These are phyloP conservation scores for Linderina pennispora DNA, from an alignment of 192 early-diverging fungal genomes.

Conservation along the genomic window DNA sequence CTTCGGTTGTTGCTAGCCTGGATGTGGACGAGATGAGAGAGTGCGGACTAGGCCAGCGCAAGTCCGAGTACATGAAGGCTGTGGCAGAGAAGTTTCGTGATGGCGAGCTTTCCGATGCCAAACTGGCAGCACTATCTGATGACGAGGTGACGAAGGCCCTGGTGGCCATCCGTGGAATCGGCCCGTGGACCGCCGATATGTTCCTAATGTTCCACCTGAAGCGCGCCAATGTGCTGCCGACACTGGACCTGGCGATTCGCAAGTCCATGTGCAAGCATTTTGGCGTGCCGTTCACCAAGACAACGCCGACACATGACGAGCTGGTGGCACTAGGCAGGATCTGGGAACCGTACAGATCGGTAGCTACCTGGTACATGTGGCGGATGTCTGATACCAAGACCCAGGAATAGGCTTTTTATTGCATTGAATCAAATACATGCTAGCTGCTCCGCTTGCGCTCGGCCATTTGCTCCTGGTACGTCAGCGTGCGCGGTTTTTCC, in stretches of 20 bases:
- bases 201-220: slow-evolving; percentile 68
- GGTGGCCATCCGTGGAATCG: slow-evolving; percentile 59
- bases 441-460: slow-evolving; percentile 17
- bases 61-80: slow-evolving; percentile 61
- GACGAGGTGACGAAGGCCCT: slow-evolving; percentile 49
- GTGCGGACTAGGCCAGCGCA: slow-evolving; percentile 26
- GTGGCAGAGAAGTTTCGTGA: slow-evolving; percentile 55
- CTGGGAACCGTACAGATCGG: slow-evolving; percentile 62
- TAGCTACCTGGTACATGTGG: slow-evolving; percentile 70
- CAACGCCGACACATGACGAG: slow-evolving; percentile 46
- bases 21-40: slow-evolving; percentile 31
- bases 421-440: neutral
- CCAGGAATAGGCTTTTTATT: slow-evolving; percentile 13
- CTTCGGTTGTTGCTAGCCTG: slow-evolving; percentile 44
- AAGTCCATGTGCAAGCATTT: slow-evolving; percentile 64
- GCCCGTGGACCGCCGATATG: slow-evolving; percentile 69
- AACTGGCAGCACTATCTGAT: slow-evolving; percentile 49
- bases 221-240: slow-evolving; percentile 64
- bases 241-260: slow-evolving; percentile 57
- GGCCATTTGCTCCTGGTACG: slow-evolving; percentile 40
- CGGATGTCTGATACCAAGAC: slow-evolving; percentile 33
- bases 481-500: slow-evolving; percentile 7
- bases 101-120: slow-evolving; percentile 43
- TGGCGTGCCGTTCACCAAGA: slow-evolving; percentile 44
- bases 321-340: slow-evolving; percentile 48